phyloP scores from a whole-genome alignment of 2,329 filamentous ascomycete species.

The Claviceps quebecensis region DNA sequence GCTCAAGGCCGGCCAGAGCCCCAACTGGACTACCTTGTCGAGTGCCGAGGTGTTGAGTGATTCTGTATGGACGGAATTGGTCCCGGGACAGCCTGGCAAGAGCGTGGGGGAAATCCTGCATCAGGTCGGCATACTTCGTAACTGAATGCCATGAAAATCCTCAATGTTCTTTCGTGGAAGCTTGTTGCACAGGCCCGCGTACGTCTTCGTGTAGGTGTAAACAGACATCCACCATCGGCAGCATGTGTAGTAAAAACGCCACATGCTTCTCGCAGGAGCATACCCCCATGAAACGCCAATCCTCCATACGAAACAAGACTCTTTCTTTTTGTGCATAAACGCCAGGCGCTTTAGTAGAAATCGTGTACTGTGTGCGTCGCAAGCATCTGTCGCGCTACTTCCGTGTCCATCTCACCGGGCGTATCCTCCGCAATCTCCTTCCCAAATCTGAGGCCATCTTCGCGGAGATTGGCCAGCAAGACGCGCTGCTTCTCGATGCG shows the following conservation, averaged over 20 bases:
- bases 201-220: background rate
- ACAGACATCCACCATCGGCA: background rate
- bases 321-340: background rate
- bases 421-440: slow-evolving; percentile 15
- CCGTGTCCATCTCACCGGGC: slow-evolving; percentile 27
- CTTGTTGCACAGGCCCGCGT: background rate
- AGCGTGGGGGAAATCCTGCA: slow-evolving; percentile 53
- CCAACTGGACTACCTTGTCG: slow-evolving; percentile 68
- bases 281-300: background rate
- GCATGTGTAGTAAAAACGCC: background rate
- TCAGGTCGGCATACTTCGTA: slow-evolving; percentile 26
- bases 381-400: slow-evolving; percentile 9
- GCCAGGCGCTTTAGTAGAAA: background rate
- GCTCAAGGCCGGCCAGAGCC: slow-evolving; percentile 74
- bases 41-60: slow-evolving; percentile 44
- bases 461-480: slow-evolving; percentile 39
- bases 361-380: background rate
- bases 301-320: background rate
- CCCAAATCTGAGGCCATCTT: slow-evolving; percentile 24
- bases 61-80: slow-evolving; percentile 53
- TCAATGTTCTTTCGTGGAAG: background rate
- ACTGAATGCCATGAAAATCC: background rate
- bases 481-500: slow-evolving; percentile 48
- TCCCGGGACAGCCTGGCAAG: slow-evolving; percentile 48
- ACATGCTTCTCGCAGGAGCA: background rate